Percentiles rank a stretch among this genome's conserved stretches.
These are phyloP conservation scores for Calonectria multiphialidica DNA, from an alignment of 2,329 filamentous ascomycete genomes.

Conservation along the genomic window DNA sequence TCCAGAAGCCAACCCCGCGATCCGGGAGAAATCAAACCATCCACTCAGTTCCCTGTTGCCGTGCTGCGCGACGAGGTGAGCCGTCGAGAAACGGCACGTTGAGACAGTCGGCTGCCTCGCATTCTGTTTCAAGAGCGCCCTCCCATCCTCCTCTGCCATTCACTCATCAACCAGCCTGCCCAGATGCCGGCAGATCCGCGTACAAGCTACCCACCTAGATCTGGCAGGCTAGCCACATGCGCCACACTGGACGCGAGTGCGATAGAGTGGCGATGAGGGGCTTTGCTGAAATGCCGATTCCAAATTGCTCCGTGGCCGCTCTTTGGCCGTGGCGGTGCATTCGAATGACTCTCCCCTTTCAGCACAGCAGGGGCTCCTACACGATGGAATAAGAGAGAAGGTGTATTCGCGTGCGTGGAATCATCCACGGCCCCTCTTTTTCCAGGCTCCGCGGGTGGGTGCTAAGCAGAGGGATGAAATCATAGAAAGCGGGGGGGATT, in stretches of 20 bases:
- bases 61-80: neutral
- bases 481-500: no score
- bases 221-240: constrained; percentile 5
- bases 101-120: constrained; percentile 15
- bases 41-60: neutral
- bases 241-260: constrained; percentile 24
- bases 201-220: neutral
- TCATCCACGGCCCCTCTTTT: neutral
- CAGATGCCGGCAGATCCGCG: constrained; percentile 18
- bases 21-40: constrained; percentile 5
- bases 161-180: neutral
- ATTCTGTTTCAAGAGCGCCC: constrained; percentile 7
- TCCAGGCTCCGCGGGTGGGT: neutral
- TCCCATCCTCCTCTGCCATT: neutral
- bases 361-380: neutral
- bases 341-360: constrained; percentile 1
- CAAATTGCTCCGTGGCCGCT: neutral
- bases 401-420: neutral
- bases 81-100: neutral
- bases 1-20: constrained; percentile 12
- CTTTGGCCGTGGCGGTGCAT: constrained; percentile 11
- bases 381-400: neutral
- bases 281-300: neutral
- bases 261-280: constrained; percentile 4
- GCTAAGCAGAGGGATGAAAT: neutral